Evolutionary conservation across 208 protist species (phyloP).

Genomic region (Wallacemonas sp.): DNA sequence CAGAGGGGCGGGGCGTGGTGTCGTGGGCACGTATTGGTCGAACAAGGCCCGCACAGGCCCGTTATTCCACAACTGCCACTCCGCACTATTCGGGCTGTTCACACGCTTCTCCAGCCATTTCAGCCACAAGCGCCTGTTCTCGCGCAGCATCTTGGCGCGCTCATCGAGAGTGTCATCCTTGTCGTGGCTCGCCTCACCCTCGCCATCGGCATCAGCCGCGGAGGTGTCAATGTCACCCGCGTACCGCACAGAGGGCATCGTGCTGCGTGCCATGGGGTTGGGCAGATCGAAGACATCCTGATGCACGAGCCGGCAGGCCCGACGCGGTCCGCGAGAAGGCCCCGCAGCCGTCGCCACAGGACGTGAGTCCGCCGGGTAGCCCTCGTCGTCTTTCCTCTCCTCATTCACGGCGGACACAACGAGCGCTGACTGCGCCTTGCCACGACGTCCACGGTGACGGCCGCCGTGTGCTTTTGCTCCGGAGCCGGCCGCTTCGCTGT

Average conservation of each 20-base stretch:
- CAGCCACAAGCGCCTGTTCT: conserved; percentile 32
- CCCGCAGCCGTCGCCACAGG: no score
- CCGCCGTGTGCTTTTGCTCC: neutral
- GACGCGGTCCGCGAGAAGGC: conserved; percentile 13
- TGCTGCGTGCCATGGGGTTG: conserved; percentile 27
- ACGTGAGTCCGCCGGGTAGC: neutral
- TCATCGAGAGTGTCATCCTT: conserved; percentile 18
- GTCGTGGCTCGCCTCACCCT: conserved; percentile 22
- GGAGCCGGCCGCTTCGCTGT: neutral
- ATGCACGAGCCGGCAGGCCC: conserved; percentile 45
- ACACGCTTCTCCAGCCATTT: conserved; percentile 60
- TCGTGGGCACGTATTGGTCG: conserved; percentile 45
- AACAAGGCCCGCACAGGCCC: conserved; percentile 57
- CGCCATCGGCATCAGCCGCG: conserved; percentile 16
- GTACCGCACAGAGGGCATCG: conserved; percentile 30
- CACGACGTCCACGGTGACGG: conserved; percentile 5
- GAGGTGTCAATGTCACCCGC: conserved; percentile 18
- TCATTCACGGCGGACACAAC: neutral
- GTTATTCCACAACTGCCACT: conserved; percentile 88
- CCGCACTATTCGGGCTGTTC: conserved; percentile 72
- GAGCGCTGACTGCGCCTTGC: neutral
- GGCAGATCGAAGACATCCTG: conserved; percentile 62
- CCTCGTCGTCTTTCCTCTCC: conserved; percentile 10
- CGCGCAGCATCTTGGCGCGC: conserved; percentile 1
- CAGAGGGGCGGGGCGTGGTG: conserved; percentile 20